phyloP scores from a whole-genome alignment of 495 filamentous ascomycete species.

The Chaetomium fimeti region DNA sequence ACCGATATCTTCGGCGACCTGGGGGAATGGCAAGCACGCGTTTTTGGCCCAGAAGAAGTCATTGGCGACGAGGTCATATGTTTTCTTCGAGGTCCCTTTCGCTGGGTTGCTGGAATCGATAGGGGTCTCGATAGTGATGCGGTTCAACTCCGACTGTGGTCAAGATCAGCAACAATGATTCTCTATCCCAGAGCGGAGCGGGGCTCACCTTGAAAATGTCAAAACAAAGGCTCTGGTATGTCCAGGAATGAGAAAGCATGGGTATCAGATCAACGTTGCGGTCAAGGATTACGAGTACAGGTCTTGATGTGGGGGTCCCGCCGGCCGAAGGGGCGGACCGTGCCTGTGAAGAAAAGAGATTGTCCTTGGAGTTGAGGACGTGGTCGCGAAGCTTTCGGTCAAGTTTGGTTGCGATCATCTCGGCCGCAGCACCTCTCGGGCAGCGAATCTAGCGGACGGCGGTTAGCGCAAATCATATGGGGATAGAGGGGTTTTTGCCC shows the following conservation, averaged over 20 bases:
- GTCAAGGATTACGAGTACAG: conserved; percentile 86
- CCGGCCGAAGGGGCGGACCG: conserved; percentile 43
- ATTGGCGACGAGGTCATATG: conserved; percentile 83
- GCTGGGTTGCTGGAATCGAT: conserved; percentile 71
- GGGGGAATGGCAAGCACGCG: conserved; percentile 87
- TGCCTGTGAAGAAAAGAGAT: conserved; percentile 66
- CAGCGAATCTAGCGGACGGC: conserved; percentile 61
- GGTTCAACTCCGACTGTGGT: conserved; percentile 59
- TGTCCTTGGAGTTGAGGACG: conserved; percentile 94
- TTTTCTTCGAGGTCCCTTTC: conserved; percentile 71
- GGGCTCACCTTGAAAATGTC: conserved; percentile 64
- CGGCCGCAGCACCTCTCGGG: conserved; percentile 87
- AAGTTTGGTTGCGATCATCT: conserved; percentile 89
- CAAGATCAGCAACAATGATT: conserved; percentile 1
- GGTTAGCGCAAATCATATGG: neutral
- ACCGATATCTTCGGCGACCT: conserved; percentile 89
- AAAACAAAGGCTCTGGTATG: conserved; percentile 93
- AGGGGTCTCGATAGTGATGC: conserved; percentile 87
- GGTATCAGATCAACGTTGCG: conserved; percentile 93
- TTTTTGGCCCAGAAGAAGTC: conserved; percentile 99
- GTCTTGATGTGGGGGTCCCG: conserved; percentile 64
- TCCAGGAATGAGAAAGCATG: conserved; percentile 99
- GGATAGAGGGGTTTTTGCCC: neutral
- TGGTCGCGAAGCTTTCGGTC: conserved; percentile 96
- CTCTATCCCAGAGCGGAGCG: neutral